Evolutionary conservation across 129 eudicot species (phyloP).

Genomic region (Smallanthus sonchifolius): DNA sequence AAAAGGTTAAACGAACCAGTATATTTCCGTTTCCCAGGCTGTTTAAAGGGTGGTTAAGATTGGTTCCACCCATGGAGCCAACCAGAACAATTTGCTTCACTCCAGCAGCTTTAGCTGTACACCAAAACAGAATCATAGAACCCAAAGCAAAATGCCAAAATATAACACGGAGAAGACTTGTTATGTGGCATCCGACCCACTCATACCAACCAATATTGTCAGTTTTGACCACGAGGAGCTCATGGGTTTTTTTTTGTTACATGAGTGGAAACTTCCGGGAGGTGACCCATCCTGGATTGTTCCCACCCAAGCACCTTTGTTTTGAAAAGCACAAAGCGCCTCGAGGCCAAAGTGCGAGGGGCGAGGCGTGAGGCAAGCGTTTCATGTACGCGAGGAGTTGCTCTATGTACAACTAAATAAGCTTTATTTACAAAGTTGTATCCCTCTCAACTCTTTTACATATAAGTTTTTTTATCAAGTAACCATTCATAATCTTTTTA

Average conservation of each 20-base stretch:
- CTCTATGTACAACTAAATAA: not conserved
- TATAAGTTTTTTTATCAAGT: not conserved
- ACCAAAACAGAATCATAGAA: slow-evolving; percentile 2
- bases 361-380: not conserved
- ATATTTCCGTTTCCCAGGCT: slow-evolving; percentile 93
- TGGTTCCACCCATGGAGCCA: slow-evolving; percentile 98
- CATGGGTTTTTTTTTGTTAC: not conserved
- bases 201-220: not conserved
- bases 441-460: not conserved
- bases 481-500: not conserved
- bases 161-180: not conserved
- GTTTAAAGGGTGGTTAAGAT: slow-evolving; percentile 72
- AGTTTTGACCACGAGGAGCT: not conserved
- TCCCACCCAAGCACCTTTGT: not conserved
- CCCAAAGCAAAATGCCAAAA: not conserved
- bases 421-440: not conserved
- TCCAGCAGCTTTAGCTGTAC: slow-evolving; percentile 96
- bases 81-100: slow-evolving; percentile 92
- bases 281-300: not conserved
- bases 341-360: not conserved
- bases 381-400: not conserved
- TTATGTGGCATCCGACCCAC: not conserved
- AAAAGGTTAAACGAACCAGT: slow-evolving; percentile 48
- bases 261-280: not conserved
- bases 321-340: not conserved